Percentiles rank a stretch among this genome's conserved stretches.
Conservation (phyloP, 352 stramenopile genomes). For the Pythium scleroteichum region DNA sequence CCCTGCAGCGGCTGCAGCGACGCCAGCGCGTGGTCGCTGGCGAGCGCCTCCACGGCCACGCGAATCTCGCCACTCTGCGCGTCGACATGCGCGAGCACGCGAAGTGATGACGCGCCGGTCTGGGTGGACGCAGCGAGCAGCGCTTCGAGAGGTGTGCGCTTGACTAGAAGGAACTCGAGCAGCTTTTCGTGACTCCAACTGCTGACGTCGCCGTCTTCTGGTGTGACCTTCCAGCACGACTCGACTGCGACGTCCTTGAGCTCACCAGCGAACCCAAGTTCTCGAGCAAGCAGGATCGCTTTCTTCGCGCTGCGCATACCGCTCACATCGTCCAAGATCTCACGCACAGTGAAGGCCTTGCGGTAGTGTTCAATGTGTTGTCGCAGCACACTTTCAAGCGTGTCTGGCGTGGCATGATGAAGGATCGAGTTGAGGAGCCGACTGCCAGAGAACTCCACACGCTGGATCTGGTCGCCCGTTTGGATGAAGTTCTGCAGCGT, state of each 20-base stretch:
- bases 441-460: slow-evolving; percentile 90
- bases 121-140: slow-evolving; percentile 33
- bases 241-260: slow-evolving; percentile 67
- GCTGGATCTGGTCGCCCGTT: slow-evolving; percentile 89
- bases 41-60: slow-evolving; percentile 50
- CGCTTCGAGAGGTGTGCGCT: slow-evolving; percentile 41
- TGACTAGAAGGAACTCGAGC: slow-evolving; percentile 48
- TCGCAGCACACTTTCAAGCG: slow-evolving; percentile 65
- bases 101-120: slow-evolving; percentile 36
- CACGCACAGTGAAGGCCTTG: slow-evolving; percentile 49
- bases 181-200: slow-evolving; percentile 61
- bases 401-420: slow-evolving; percentile 32
- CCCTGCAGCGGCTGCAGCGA: slow-evolving; percentile 67
- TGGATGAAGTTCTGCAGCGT: slow-evolving; percentile 93
- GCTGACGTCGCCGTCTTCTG: slow-evolving; percentile 29
- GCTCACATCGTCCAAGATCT: slow-evolving; percentile 93
- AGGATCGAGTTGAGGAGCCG: slow-evolving; percentile 87
- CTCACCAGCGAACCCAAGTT: slow-evolving; percentile 88
- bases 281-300: slow-evolving; percentile 91
- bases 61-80: slow-evolving; percentile 46
- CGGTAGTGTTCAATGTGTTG: slow-evolving; percentile 59
- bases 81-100: slow-evolving; percentile 61
- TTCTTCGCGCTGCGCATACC: slow-evolving; percentile 89
- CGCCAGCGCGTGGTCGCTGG: slow-evolving; percentile 51
- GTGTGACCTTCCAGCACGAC: slow-evolving; percentile 42